Conservation (phyloP, 2,329 filamentous ascomycete species). For the Fusarium sp. region DNA sequence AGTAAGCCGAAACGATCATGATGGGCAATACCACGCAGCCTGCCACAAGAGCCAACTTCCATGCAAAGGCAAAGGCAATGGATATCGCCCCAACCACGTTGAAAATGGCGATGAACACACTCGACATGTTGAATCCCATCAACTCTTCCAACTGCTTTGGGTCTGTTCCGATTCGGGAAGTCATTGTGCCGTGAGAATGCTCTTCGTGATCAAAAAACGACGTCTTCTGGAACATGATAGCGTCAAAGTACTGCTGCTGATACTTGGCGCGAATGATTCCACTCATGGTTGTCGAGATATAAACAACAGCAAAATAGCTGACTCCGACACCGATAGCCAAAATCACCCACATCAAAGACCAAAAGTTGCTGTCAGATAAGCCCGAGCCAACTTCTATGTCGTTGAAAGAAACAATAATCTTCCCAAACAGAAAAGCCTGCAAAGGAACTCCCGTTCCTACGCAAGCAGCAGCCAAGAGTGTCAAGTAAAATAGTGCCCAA, state of each 20-base stretch:
- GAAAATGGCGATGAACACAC: conserved; percentile 71
- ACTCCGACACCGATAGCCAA: conserved; percentile 64
- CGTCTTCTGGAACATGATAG: conserved; percentile 68
- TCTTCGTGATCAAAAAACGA: conserved; percentile 70
- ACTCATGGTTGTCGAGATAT: conserved; percentile 58
- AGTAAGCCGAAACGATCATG: conserved; percentile 60
- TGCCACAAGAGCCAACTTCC: conserved; percentile 79
- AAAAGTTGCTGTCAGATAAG: conserved; percentile 64
- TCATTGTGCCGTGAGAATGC: conserved; percentile 69
- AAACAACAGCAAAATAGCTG: conserved; percentile 60
- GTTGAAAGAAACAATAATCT: conserved; percentile 64
- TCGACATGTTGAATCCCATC: conserved; percentile 70
- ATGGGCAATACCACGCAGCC: conserved; percentile 69
- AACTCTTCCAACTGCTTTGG: conserved; percentile 71
- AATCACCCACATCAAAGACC: conserved; percentile 73
- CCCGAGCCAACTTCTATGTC: conserved; percentile 46
- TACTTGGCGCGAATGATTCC: conserved; percentile 64
- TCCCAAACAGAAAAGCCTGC: conserved; percentile 66
- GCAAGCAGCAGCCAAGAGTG: conserved; percentile 59
- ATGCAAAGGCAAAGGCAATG: conserved; percentile 77
- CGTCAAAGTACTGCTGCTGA: conserved; percentile 69
- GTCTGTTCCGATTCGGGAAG: conserved; percentile 65
- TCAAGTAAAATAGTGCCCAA: conserved; percentile 62
- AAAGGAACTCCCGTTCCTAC: conserved; percentile 59
- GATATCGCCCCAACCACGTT: conserved; percentile 71